Evolutionary conservation across 768 basidiomycete species (phyloP), one percentile per base, ranked within the genome.

Genomic region (Leccinum longicurvipes): DNA sequence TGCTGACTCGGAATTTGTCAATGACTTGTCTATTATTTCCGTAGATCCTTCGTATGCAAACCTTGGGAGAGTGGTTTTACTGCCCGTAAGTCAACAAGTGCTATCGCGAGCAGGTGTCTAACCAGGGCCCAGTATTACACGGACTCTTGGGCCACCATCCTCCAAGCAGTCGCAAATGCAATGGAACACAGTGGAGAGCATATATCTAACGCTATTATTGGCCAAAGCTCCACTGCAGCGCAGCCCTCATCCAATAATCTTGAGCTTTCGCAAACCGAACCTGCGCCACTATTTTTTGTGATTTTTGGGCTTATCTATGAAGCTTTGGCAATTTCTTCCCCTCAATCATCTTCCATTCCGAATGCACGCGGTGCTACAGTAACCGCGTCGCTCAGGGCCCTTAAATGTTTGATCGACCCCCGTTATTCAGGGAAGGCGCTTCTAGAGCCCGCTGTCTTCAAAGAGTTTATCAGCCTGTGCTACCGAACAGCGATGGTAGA

Each of bases 261-360:
- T 23, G 56, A 50, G 12, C 55, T 56, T 4, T 66, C 71, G 15
- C 72, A 79, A 5, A 65, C 73, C 8, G 89, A 92, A 55, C 90
- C 93, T 2, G 79, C 87, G 0, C 79, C 84, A 11, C 85, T 91
- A 72, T 99, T 98, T 74, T 93, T 87, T 73, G 81, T 91, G 11
- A 67, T 97, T 5, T 98, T 96, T 67, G 95, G 96, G 11, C 81
- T 98, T n/a, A 86, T 96, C 1, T 99, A 89, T 62, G 96, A 98
- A 67, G 86, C 91, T 0, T 74, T 98, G 7, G 82, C 83, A 0
- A 77, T 81, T 0, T 81, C 88, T 3, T 82, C 87, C 2, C 73
- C 85, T 0, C 83, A 91, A 53, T 76, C 83, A 0, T 79, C 80
- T 5, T 70, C 76, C 2, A 60, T 72, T 0, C 68, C 74, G 6